These are phyloP conservation scores for Magnolia sinica DNA, from an alignment of 164 flowering plant species.

Conservation along the genomic window DNA sequence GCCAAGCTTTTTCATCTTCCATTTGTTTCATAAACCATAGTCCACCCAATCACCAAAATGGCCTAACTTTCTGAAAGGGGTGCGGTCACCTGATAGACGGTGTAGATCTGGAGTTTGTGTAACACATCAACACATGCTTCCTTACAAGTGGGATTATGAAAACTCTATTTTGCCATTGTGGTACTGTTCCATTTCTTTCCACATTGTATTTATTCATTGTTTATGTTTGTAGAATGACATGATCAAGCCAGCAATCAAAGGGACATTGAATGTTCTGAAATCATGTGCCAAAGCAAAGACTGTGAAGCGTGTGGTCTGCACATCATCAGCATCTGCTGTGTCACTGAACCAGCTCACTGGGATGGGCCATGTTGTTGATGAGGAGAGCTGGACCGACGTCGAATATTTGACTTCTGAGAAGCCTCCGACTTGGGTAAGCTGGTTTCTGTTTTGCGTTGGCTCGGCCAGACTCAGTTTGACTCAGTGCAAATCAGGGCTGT, in stretches of 20 bases:
- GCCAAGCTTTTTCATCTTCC: too few relatives aligned
- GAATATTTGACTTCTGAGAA: conserved; percentile 53
- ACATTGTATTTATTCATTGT: not conserved
- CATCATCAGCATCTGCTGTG: conserved; percentile 75
- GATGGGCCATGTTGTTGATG: conserved; percentile 52
- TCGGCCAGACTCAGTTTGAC: too few relatives aligned
- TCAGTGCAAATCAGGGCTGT: too few relatives aligned
- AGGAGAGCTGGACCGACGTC: conserved; percentile 61
- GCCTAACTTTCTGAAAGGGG: too few relatives aligned
- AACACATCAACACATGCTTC: not conserved
- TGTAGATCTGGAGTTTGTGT: not conserved
- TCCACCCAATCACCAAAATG: too few relatives aligned
- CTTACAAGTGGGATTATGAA: not conserved
- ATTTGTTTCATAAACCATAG: too few relatives aligned
- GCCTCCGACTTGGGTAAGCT: conserved; percentile 74
- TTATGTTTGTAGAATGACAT: conserved; percentile 44
- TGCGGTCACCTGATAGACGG: too few relatives aligned
- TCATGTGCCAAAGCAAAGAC: conserved; percentile 50
- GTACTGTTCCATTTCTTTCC: not conserved
- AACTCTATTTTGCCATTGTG: not conserved
- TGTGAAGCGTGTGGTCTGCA: conserved; percentile 61
- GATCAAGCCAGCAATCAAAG: conserved; percentile 76
- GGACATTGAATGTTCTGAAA: conserved; percentile 51
- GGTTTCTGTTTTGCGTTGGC: conserved; percentile 8
- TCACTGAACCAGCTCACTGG: conserved; percentile 39